These are phyloP conservation scores for Grammothele lineata DNA, from an alignment of 768 basidiomycete species.

Conservation along the genomic window DNA sequence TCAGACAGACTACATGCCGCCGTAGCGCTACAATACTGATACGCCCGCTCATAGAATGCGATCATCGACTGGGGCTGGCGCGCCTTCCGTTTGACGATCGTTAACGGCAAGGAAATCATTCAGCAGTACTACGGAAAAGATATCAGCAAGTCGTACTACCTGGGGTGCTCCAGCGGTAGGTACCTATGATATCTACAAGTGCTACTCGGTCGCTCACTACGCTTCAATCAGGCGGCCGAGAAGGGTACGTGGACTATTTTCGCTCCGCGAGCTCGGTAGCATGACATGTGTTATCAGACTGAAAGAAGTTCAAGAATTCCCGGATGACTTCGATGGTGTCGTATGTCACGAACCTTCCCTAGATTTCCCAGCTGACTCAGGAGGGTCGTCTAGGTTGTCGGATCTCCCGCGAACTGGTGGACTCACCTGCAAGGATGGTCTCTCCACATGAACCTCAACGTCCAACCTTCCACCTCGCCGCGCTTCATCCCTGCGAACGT, in stretches of 20 bases:
- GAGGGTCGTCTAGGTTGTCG: slow-evolving; percentile 26
- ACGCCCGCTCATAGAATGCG: slow-evolving; percentile 19
- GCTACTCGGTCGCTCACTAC: too few relatives aligned
- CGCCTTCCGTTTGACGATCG: slow-evolving; percentile 24
- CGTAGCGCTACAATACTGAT: too few relatives aligned
- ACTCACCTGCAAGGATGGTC: slow-evolving; percentile 21
- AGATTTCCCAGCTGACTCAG: too few relatives aligned
- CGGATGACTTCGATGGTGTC: slow-evolving; percentile 31
- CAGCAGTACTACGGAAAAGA: slow-evolving; percentile 22
- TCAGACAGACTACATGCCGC: too few relatives aligned
- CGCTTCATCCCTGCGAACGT: slow-evolving; percentile 23
- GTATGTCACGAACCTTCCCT: slow-evolving; percentile 9
- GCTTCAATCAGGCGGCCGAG: slow-evolving; percentile 21
- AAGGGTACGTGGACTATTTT: slow-evolving; percentile 16
- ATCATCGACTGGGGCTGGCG: slow-evolving; percentile 28
- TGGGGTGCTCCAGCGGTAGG: slow-evolving; percentile 28
- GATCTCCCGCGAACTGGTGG: slow-evolving; percentile 27
- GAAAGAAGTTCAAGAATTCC: slow-evolving; percentile 25
- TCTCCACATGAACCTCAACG: slow-evolving; percentile 20
- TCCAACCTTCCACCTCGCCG: slow-evolving; percentile 16
- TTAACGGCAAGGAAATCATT: slow-evolving; percentile 25
- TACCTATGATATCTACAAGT: not conserved
- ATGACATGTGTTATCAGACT: slow-evolving; percentile 7
- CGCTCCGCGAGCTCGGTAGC: not conserved
- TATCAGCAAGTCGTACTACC: slow-evolving; percentile 24